These are phyloP conservation scores for Malassezia arunalokei DNA, from an alignment of 1,284 basidiomycete genomes.

Conservation along the genomic window DNA sequence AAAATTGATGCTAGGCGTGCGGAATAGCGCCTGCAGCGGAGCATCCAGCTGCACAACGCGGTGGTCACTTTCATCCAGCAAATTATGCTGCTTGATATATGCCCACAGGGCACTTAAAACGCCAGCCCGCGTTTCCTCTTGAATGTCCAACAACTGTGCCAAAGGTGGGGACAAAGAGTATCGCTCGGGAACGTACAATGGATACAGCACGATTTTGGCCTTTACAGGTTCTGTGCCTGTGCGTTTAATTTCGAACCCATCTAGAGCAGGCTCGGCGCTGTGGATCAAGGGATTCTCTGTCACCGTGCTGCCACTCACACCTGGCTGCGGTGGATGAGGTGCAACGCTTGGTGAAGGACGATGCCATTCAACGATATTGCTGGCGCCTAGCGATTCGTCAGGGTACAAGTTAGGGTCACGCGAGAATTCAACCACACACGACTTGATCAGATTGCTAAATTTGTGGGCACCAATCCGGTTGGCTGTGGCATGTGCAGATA, in stretches of 20 bases:
- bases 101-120: conserved; percentile 79
- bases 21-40: conserved; percentile 30
- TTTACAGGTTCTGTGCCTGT: conserved; percentile 67
- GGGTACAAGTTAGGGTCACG: conserved; percentile 70
- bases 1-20: conserved; percentile 58
- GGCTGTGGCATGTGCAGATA: conserved; percentile 36
- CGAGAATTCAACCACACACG: conserved; percentile 73
- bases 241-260: conserved; percentile 78
- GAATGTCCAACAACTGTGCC: conserved; percentile 62
- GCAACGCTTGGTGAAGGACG: conserved; percentile 48
- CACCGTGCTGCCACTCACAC: conserved; percentile 24
- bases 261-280: conserved; percentile 47
- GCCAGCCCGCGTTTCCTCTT: conserved; percentile 71
- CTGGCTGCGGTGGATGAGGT: conserved; percentile 37
- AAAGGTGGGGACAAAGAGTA: conserved; percentile 71
- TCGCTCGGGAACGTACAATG: conserved; percentile 74
- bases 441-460: conserved; percentile 74
- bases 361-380: conserved; percentile 45
- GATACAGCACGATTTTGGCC: conserved; percentile 65
- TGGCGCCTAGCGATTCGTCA: conserved; percentile 40
- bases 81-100: conserved; percentile 71
- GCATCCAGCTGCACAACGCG: conserved; percentile 64
- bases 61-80: conserved; percentile 82
- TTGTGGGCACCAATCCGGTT: conserved; percentile 49
- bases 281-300: conserved; percentile 34